Base-by-base conservation (phyloP, 2,329 filamentous ascomycete species). In the Sclerotiophoma versabilis region DNA sequence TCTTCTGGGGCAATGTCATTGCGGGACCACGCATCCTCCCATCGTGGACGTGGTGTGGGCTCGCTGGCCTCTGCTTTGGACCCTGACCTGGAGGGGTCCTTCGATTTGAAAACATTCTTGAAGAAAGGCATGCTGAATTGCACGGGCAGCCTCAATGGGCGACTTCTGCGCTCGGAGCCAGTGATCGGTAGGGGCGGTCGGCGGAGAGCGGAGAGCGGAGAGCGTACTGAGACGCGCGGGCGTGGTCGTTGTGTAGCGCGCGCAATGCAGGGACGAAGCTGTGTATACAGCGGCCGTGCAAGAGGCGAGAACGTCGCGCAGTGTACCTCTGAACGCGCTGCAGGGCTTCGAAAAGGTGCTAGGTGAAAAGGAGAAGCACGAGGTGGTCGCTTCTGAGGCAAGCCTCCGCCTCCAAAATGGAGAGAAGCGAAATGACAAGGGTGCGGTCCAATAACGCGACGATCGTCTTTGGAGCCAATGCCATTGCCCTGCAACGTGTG, bases 21-120 rank as follows among this genome's bases (percentile, higher is more conserved):
- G 70, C 93, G 89, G 59, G 87, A 83, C 86, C 92, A 99, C 60
- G 92, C 90, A 74, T 97, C 90, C 57, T 91, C 90, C 89, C 92
- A 97, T 75, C 84, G 84, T 50, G 90, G 90, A 77, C 92, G 92
- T 30, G 87, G 85, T 43, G 69, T 64, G 22, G 71, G 64, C 57
- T 60, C 63, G 51, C 59, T 52, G 37, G 58, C 65, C 49, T 60
- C 67, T 5, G 67, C 59, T 54, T 72, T 74, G 32, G 69, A 67
- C 17, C 62, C 62, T 43, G 69, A 66, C 43, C 69, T 64, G 27
- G 69, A 54, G 14, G 63, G 65, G 37, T 75, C 72, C 55, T 69
- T 75, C 43, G 71, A 71, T 59, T 64, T 69, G 63, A 75, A 75
- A 53, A 74, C 70, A 54, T 71, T 74, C 55, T 70, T 73, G 66